A percentile compares a stretch with the other conserved stretches of the same genome.
Conservation (phyloP, 192 early-diverging fungal species). For the Podila horticola region DNA sequence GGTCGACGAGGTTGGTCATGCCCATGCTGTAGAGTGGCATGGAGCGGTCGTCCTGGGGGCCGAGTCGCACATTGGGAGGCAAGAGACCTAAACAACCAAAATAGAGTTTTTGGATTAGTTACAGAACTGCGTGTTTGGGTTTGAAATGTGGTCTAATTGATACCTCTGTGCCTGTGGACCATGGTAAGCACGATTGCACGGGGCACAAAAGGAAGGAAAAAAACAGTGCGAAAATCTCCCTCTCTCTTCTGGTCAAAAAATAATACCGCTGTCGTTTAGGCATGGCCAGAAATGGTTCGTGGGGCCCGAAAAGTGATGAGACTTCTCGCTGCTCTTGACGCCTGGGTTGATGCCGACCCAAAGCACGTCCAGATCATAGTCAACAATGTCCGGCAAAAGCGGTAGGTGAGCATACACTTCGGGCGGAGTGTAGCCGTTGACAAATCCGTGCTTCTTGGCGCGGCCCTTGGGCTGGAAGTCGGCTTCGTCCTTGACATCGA, state of each 20-base stretch:
- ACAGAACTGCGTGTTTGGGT: too few relatives aligned
- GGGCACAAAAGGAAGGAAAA: not conserved
- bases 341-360: constrained; percentile 84
- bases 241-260: not conserved
- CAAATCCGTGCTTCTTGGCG: constrained; percentile 10
- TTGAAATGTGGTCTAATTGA: not conserved
- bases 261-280: constrained; percentile 64
- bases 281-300: constrained; percentile 82
- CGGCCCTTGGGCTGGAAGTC: not conserved
- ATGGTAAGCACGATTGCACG: not conserved
- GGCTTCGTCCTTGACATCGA: constrained; percentile 9
- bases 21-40: constrained; percentile 68
- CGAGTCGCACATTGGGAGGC: constrained; percentile 59
- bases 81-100: constrained; percentile 11
- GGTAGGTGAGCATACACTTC: constrained; percentile 34
- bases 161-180: not conserved
- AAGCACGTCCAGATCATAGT: constrained; percentile 64
- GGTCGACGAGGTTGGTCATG: constrained; percentile 71
- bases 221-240: not conserved
- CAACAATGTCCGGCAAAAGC: constrained; percentile 55
- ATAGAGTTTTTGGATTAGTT: not conserved
- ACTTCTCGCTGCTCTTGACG: constrained; percentile 60
- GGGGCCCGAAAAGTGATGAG: constrained; percentile 77
- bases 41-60: constrained; percentile 61
- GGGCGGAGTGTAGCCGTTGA: constrained; percentile 25